Percentiles rank a stretch among this genome's conserved stretches.
Conservation (phyloP, 805 yeast species). For the Lipomyces yamanashiensis region DNA sequence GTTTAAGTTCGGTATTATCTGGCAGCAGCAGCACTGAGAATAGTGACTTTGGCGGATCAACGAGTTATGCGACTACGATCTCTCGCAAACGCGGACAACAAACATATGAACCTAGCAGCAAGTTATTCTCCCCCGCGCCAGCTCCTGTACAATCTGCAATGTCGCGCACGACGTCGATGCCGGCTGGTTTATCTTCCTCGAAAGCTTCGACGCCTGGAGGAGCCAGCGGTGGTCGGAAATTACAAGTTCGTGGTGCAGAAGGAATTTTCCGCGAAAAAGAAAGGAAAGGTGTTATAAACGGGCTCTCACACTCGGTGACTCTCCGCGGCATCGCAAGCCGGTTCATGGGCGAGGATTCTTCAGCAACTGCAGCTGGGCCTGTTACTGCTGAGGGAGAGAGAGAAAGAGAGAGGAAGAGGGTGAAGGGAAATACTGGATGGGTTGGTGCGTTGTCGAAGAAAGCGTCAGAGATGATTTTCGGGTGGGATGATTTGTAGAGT, state of each 20-base stretch:
- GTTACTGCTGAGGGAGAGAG: neutral
- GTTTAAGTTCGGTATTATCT: neutral
- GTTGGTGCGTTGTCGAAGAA: constrained; percentile 42
- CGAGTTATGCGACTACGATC: constrained; percentile 5
- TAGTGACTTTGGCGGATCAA: neutral
- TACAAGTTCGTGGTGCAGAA: constrained; percentile 36
- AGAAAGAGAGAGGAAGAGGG: neutral
- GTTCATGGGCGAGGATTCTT: constrained; percentile 19
- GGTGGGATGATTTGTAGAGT: constrained; percentile 55
- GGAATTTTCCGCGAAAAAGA: constrained; percentile 41
- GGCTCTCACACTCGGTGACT: constrained; percentile 22
- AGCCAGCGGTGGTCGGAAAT: constrained; percentile 11
- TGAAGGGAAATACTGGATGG: constrained; percentile 38
- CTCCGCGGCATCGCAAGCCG: constrained; percentile 28
- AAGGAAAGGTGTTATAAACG: constrained; percentile 17
- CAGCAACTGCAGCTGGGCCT: too few relatives aligned
- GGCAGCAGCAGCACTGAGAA: neutral
- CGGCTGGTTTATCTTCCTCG: constrained; percentile 22
- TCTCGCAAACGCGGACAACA: constrained; percentile 1
- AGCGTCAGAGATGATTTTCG: constrained; percentile 57
- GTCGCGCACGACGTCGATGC: constrained; percentile 33
- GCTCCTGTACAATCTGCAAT: constrained; percentile 2
- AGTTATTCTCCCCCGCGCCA: constrained; percentile 10
- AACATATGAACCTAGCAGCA: neutral
- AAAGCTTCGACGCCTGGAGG: neutral